phyloP scores from a whole-genome alignment of 73 alveolate species.

The Effrenium voratum region DNA sequence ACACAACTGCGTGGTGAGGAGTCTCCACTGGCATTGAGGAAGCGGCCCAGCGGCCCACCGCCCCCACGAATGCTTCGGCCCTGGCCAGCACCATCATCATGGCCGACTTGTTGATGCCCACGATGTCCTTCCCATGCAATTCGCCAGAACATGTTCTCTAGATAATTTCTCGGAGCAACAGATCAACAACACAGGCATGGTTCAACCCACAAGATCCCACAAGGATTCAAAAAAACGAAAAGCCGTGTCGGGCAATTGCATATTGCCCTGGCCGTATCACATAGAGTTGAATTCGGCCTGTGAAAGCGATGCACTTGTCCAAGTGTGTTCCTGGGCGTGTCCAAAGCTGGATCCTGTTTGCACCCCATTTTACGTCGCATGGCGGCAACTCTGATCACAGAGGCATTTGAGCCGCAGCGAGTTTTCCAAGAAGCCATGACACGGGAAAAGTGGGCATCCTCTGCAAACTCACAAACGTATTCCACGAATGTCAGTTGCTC shows the following conservation, averaged over 20 bases:
- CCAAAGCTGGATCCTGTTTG: too few species aligned
- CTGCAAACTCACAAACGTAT: neutral
- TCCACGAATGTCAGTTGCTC: neutral
- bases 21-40: too few species aligned
- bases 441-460: neutral
- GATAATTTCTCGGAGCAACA: neutral
- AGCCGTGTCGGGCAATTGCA: too few species aligned
- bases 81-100: slow-evolving; percentile 80
- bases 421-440: neutral
- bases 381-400: neutral
- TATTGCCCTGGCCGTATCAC: too few species aligned
- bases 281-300: too few species aligned
- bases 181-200: neutral
- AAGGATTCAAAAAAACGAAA: neutral
- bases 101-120: slow-evolving; percentile 91
- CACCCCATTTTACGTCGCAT: too few species aligned
- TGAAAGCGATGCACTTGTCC: too few species aligned
- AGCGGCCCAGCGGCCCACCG: neutral
- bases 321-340: too few species aligned
- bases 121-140: slow-evolving; percentile 7
- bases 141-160: neutral
- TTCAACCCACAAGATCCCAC: neutral
- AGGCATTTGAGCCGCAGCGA: neutral
- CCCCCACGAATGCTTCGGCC: neutral
- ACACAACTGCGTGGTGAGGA: too few species aligned